Evolutionary conservation across 2,329 filamentous ascomycete genomes (phyloP).

Genomic region (Fusarium denticulatum): DNA sequence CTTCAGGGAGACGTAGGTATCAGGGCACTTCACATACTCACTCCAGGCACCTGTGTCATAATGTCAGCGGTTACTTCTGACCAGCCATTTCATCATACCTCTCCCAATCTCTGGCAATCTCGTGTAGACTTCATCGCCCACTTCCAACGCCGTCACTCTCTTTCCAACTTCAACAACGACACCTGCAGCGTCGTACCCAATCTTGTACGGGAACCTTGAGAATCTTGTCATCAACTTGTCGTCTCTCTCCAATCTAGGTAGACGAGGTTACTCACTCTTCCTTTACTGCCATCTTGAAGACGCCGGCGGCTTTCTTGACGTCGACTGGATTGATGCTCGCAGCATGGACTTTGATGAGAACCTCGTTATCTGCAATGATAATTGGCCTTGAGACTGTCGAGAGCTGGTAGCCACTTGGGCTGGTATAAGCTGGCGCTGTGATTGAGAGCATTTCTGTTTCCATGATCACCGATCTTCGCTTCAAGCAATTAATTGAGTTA

Average conservation of each 20-base stretch:
- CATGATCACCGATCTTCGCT: background rate
- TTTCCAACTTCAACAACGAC: background rate
- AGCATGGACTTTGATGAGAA: background rate
- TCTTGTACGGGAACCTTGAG: background rate
- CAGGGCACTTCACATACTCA: background rate
- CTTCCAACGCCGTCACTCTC: accelerated
- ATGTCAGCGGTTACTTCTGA: background rate
- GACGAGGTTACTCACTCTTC: background rate
- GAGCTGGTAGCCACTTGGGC: background rate
- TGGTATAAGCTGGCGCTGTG: background rate
- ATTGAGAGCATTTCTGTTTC: background rate
- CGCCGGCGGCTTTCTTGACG: background rate
- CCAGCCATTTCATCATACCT: background rate
- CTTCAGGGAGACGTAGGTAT: background rate
- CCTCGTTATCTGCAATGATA: background rate
- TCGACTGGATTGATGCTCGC: background rate
- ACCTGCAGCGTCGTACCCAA: background rate
- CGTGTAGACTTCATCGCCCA: background rate
- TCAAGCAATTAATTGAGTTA: too few relatives aligned
- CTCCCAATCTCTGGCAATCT: background rate
- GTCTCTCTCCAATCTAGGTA: too few relatives aligned
- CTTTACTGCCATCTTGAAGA: background rate
- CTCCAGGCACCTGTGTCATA: background rate
- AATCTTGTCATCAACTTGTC: accelerated
- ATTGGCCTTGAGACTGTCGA: accelerated